Conservation (phyloP, 1,284 basidiomycete species). For the Apiotrichum domesticum region DNA sequence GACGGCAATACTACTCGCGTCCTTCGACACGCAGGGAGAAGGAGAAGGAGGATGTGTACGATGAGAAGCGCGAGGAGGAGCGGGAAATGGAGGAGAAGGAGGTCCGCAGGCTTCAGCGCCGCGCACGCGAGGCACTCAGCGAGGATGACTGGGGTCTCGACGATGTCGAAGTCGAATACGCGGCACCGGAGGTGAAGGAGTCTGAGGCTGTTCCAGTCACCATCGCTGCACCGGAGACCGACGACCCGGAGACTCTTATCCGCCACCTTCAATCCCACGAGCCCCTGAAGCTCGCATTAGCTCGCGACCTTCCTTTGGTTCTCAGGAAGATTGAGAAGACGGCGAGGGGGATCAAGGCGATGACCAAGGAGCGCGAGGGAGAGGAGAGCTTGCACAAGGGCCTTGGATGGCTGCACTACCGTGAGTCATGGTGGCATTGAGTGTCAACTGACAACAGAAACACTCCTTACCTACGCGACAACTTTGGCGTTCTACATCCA, state of each 20-base stretch:
- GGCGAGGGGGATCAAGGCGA: constrained; percentile 39
- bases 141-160: constrained; percentile 79
- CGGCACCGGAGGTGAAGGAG: neutral
- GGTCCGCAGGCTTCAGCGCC: constrained; percentile 66
- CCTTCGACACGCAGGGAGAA: constrained; percentile 36
- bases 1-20: constrained; percentile 70
- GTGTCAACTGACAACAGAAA: constrained; percentile 53
- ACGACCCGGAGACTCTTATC: constrained; percentile 53
- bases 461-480: constrained; percentile 81
- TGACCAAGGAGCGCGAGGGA: constrained; percentile 31
- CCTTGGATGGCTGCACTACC: constrained; percentile 48
- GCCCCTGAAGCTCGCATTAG: constrained; percentile 61
- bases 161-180: constrained; percentile 53
- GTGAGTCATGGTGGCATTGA: constrained; percentile 25
- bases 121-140: constrained; percentile 62
- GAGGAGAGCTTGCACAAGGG: constrained; percentile 42
- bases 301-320: constrained; percentile 51
- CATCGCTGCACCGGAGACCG: constrained; percentile 27
- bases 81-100: constrained; percentile 21
- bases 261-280: constrained; percentile 70
- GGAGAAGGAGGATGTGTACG: constrained; percentile 16
- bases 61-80: constrained; percentile 51
- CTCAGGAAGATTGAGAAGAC: constrained; percentile 46
- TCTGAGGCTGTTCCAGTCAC: constrained; percentile 2
- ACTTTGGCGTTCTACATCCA: constrained; percentile 90